Conservation (phyloP, 257 asterid genomes). For the Solanum corneliomulleri region DNA sequence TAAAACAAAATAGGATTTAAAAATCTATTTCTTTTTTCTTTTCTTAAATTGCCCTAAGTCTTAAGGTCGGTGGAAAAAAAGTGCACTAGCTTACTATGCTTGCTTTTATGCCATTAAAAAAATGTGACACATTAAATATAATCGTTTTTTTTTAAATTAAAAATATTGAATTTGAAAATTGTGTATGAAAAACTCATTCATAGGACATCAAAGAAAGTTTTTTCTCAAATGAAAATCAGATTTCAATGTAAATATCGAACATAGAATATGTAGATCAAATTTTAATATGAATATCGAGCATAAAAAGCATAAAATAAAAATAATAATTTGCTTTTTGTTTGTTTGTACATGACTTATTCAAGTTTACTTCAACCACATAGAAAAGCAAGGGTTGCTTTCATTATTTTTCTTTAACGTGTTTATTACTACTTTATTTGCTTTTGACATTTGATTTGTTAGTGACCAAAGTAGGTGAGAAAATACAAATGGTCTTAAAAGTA, state of each 20-base stretch:
- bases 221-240: fast-evolving
- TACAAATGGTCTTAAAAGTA: neutral
- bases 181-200: neutral
- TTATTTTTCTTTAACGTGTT: neutral
- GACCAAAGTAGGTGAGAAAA: neutral
- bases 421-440: neutral
- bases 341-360: neutral
- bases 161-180: too few relatives aligned
- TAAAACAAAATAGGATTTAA: neutral
- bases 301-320: too few relatives aligned
- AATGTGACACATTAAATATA: fast-evolving
- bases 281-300: too few relatives aligned
- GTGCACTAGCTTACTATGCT: neutral
- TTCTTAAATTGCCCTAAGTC: neutral
- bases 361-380: neutral
- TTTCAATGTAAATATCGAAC: fast-evolving
- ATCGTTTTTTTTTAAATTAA: fast-evolving
- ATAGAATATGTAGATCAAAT: fast-evolving
- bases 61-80: neutral
- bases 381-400: neutral
- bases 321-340: neutral
- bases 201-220: too few relatives aligned
- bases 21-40: neutral
- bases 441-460: neutral
- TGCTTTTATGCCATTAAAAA: neutral